Evolutionary conservation across 306 rosid species (phyloP), one percentile per base, ranked within the genome.

Genomic region (Styphnolobium japonicum): DNA sequence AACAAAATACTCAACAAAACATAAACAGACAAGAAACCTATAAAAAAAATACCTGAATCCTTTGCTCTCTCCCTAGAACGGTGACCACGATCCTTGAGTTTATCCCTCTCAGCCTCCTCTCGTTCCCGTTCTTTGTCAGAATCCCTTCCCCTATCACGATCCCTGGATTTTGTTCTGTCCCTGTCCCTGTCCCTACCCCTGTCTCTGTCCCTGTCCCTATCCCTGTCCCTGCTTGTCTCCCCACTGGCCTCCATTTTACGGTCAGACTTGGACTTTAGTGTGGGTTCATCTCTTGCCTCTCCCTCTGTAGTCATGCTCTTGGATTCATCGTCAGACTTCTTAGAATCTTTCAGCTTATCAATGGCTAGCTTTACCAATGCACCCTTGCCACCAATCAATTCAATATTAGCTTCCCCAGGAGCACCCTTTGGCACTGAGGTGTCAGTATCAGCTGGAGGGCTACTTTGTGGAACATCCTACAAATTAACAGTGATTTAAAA

Each of bases 101-200:
- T 91, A 73, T 87, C 97, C 81, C 94, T 87, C 46, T 95, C 98
- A 5, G 49, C 43, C 65, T 92, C 97, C 80, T 92, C 98, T 70
- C 90, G 84, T 27, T 91, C 97, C 37, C 94, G 88, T 61, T 94
- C 98, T 21, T 85, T 81, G 82, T 94, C 97, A 25, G 98, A 94
- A 76, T 92, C 98, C 84, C 97, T 89, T 33, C 93, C 94, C 75
- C 93, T 77, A 31, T 95, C 99, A 60, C 94, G 93, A 81, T 95
- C 97, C 55, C 96, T 81, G 11, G 86, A 67, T 88, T 84, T 94
- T 60, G 66, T 71, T 79, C 93, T 89, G 43, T 87, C 91, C 85
- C 86, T 82, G 9, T 86, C 92, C 78, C 92, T 81, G 5, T 86
- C 94, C 15, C 92, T 55, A 0, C n/a, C n/a, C n/a, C n/a, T n/a